A percentile compares a stretch with the other conserved stretches of the same genome.
Conservation (phyloP, 2,329 filamentous ascomycete species). For the Teratosphaeriaceae sp. region DNA sequence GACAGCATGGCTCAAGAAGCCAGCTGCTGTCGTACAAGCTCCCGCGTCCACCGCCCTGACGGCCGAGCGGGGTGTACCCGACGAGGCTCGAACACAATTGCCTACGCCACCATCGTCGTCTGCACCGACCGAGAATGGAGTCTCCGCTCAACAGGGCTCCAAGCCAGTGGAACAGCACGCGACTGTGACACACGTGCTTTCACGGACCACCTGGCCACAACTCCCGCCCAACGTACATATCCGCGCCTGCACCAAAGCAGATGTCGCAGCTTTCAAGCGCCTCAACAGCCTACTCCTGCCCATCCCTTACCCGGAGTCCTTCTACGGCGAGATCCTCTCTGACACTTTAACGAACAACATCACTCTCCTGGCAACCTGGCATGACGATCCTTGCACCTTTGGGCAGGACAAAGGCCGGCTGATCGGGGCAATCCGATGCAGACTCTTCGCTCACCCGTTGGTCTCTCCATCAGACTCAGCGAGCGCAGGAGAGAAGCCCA, state of each 20-base stretch:
- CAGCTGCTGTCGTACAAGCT: constrained; percentile 23
- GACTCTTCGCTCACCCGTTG: constrained; percentile 30
- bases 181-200: background rate
- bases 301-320: constrained; percentile 54
- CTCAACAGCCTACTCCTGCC: constrained; percentile 54
- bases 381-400: constrained; percentile 33
- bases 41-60: too few relatives aligned
- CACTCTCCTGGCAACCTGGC: constrained; percentile 55
- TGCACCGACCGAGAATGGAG: background rate
- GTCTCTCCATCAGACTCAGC: background rate
- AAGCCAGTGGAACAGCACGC: background rate
- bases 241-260: constrained; percentile 44
- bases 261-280: constrained; percentile 50
- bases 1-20: constrained; percentile 41
- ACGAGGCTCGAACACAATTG: too few relatives aligned
- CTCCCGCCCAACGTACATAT: constrained; percentile 47
- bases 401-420: constrained; percentile 29
- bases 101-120: constrained; percentile 1
- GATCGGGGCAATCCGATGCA: constrained; percentile 43
- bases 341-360: constrained; percentile 47
- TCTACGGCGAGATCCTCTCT: constrained; percentile 54
- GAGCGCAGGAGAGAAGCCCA: constrained; percentile 9
- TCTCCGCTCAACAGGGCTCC: background rate
- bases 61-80: too few relatives aligned
- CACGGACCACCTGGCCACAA: constrained; percentile 12